phyloP scores from a whole-genome alignment of 1,284 basidiomycete genomes.

The Microbotryum violaceum region DNA sequence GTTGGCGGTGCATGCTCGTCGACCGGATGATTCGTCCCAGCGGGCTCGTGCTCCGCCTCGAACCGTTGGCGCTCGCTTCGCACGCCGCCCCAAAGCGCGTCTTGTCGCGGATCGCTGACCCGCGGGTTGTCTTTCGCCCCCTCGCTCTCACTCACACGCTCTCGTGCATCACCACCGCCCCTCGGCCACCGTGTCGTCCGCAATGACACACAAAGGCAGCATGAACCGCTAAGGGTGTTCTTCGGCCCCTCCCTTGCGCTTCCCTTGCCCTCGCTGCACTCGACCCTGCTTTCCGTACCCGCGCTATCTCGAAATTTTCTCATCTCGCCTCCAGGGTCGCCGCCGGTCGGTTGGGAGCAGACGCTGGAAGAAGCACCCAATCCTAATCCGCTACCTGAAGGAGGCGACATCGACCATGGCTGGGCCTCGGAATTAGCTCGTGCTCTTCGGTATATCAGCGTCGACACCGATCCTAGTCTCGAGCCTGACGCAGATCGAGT shows the following conservation, averaged over 20 bases:
- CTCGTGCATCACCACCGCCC: too few relatives aligned
- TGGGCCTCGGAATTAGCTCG: constrained; percentile 74
- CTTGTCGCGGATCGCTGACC: too few relatives aligned
- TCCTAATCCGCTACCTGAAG: constrained; percentile 61
- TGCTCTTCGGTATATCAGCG: constrained; percentile 53
- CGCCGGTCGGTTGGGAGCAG: constrained; percentile 93
- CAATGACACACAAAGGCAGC: too few relatives aligned
- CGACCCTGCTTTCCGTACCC: constrained; percentile 62
- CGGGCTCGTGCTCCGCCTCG: too few relatives aligned
- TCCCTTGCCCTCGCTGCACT: constrained; percentile 37
- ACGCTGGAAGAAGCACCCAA: constrained; percentile 90
- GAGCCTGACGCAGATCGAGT: constrained; percentile 21
- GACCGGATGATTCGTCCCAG: too few relatives aligned
- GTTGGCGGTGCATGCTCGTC: too few relatives aligned
- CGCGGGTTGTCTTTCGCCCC: too few relatives aligned
- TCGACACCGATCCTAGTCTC: constrained; percentile 44
- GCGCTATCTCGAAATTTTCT: constrained; percentile 84
- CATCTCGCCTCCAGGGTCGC: constrained; percentile 95
- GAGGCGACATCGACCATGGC: constrained; percentile 48
- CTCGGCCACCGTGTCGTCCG: too few relatives aligned
- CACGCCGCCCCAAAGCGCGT: too few relatives aligned
- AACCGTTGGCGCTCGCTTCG: too few relatives aligned
- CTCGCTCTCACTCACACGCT: too few relatives aligned
- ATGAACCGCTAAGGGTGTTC: constrained; percentile 58
- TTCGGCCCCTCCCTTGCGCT: constrained; percentile 63